Evolutionary conservation across 768 basidiomycete species (phyloP).

Genomic region (Mycena metata): DNA sequence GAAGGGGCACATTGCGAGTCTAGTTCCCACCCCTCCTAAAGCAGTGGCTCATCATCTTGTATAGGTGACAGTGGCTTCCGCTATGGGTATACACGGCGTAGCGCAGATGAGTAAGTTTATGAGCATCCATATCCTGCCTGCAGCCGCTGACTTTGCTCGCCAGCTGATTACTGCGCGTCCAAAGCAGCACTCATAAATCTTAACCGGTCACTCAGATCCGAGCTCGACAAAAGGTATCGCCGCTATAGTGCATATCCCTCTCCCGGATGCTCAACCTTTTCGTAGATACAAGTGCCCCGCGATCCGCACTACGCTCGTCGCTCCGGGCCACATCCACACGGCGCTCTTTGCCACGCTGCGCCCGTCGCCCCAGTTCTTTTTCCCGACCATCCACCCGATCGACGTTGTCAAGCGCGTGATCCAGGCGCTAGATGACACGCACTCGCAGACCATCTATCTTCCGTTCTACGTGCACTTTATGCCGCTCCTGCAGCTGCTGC

Average conservation of each 20-base stretch:
- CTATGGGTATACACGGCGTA: slow-evolving; percentile 77
- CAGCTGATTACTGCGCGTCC: slow-evolving; percentile 92
- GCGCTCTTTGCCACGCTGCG: slow-evolving; percentile 77
- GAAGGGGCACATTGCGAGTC: slow-evolving; percentile 85
- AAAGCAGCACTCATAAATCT: slow-evolving; percentile 90
- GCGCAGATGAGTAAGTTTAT: slow-evolving; percentile 79
- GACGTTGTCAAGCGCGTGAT: slow-evolving; percentile 87
- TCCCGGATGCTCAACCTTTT: slow-evolving; percentile 12
- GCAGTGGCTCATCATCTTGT: slow-evolving; percentile 35
- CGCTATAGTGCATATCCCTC: slow-evolving; percentile 31
- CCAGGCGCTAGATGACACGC: slow-evolving; percentile 82
- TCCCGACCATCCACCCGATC: slow-evolving; percentile 80
- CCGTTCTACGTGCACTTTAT: slow-evolving; percentile 80
- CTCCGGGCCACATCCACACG: slow-evolving; percentile 85
- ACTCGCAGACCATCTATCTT: slow-evolving; percentile 76
- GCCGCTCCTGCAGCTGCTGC: slow-evolving; percentile 68
- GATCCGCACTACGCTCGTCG: slow-evolving; percentile 90
- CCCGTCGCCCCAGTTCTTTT: slow-evolving; percentile 75
- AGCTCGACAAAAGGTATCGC: slow-evolving; percentile 81
- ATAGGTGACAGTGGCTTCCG: slow-evolving; percentile 84
- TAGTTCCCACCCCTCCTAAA: background rate
- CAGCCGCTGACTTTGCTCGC: slow-evolving; percentile 19
- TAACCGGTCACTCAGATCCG: slow-evolving; percentile 88
- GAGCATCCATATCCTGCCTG: slow-evolving; percentile 6
- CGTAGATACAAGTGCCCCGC: slow-evolving; percentile 76